A percentile compares a stretch with the other conserved stretches of the same genome.
Conservation (phyloP, 306 rosid species). For the Vigna nakashimae region DNA sequence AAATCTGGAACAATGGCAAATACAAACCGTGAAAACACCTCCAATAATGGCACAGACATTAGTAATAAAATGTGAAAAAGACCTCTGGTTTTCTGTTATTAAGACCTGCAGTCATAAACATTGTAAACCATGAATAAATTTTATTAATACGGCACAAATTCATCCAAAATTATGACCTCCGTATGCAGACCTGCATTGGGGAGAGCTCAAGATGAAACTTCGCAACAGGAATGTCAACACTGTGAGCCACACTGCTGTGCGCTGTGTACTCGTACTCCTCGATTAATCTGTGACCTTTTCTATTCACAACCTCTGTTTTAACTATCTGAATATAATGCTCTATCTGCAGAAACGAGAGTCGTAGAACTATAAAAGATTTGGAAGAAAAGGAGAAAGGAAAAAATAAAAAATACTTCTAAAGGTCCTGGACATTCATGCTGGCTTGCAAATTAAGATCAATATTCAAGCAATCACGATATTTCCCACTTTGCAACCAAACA, state of each 20-base stretch:
- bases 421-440: constrained; percentile 14
- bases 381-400: constrained; percentile 4
- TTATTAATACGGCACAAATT: constrained; percentile 11
- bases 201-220: constrained; percentile 96
- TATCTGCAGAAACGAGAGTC: constrained; percentile 57
- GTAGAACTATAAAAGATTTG: constrained; percentile 3
- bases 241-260: constrained; percentile 85
- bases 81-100: constrained; percentile 77
- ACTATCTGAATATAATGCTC: constrained; percentile 98
- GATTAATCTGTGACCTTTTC: constrained; percentile 61
- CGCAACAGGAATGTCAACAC: constrained; percentile 72
- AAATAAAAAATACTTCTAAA: background rate
- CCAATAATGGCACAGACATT: constrained; percentile 96
- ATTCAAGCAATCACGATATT: background rate
- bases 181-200: constrained; percentile 87
- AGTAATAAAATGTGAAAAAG: constrained; percentile 92
- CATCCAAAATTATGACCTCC: constrained; percentile 22
- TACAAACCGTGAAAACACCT: constrained; percentile 97
- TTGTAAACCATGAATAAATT: constrained; percentile 9
- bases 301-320: constrained; percentile 79
- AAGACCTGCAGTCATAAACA: constrained; percentile 65
- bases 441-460: constrained; percentile 4
- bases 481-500: constrained; percentile 32
- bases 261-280: constrained; percentile 98
- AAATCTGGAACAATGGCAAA: constrained; percentile 24